These are phyloP conservation scores for Beauveria caledonica DNA, from an alignment of 2,329 filamentous ascomycete genomes.

Conservation along the genomic window DNA sequence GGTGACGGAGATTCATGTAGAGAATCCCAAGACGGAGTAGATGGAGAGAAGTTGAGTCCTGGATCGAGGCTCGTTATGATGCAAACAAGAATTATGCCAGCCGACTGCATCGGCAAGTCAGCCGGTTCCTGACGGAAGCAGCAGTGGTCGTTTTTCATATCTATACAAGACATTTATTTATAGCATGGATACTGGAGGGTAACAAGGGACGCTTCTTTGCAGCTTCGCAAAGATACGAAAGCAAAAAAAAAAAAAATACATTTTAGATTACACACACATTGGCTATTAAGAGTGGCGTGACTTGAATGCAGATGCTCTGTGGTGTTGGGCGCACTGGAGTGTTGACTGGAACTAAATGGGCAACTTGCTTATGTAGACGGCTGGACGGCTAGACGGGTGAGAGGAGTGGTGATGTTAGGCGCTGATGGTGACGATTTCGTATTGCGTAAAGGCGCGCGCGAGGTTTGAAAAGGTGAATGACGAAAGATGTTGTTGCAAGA, in stretches of 20 bases:
- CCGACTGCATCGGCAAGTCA: neutral
- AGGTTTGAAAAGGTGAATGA: no score
- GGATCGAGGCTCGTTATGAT: neutral
- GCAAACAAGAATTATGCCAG: neutral
- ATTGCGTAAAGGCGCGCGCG: no score
- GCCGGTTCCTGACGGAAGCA: neutral
- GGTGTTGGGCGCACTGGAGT: neutral
- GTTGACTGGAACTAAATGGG: neutral
- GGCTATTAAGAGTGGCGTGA: neutral
- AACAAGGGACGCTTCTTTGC: neutral
- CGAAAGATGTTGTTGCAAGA: no score
- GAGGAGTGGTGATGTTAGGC: no score
- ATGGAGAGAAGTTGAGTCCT: neutral
- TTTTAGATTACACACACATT: neutral
- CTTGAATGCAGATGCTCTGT: neutral
- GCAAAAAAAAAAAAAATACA: neutral
- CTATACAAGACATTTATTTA: constrained; percentile 3
- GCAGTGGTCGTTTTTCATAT: neutral
- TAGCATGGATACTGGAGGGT: constrained; percentile 5
- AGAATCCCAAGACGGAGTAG: constrained; percentile 25
- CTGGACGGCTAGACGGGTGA: no score
- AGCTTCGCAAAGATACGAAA: neutral
- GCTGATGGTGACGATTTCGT: no score
- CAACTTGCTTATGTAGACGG: neutral
- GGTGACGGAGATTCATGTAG: constrained; percentile 42